Percentiles rank a stretch among this genome's conserved stretches.
Conservation (phyloP, 331 rosid species). For the Malus hybrid region DNA sequence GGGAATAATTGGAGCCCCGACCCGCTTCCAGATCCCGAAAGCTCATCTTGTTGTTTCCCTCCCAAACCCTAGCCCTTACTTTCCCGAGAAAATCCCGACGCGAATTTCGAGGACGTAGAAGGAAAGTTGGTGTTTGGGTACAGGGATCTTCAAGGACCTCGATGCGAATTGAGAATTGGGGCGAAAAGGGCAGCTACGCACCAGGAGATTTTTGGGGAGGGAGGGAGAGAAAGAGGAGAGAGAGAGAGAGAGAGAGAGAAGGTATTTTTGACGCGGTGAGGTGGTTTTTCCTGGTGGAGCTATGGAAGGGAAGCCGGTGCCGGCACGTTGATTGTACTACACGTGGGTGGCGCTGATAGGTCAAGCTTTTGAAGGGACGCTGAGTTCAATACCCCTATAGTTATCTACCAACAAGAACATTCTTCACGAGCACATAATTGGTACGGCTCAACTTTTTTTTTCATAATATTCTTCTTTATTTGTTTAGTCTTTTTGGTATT, state of each 20-base stretch:
- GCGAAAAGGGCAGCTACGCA: too few species aligned
- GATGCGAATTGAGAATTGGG: slow-evolving; percentile 22
- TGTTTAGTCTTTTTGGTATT: too few species aligned
- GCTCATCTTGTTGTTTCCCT: slow-evolving; percentile 44
- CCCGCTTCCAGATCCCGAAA: slow-evolving; percentile 92
- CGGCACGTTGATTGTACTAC: not conserved
- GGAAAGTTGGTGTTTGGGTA: slow-evolving; percentile 11
- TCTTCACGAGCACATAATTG: too few species aligned
- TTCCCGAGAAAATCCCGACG: slow-evolving; percentile 5
- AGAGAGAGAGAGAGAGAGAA: not conserved
- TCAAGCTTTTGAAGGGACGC: too few species aligned
- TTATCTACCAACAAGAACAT: too few species aligned
- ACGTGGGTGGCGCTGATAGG: too few species aligned
- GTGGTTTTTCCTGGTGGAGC: not conserved
- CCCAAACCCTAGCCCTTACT: slow-evolving; percentile 21
- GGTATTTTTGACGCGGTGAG: not conserved
- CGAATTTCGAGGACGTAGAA: slow-evolving; percentile 1
- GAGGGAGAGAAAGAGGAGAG: too few species aligned
- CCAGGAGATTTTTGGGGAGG: too few species aligned
- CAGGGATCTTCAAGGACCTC: slow-evolving; percentile 29
- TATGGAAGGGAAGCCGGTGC: not conserved
- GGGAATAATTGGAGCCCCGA: slow-evolving; percentile 45
- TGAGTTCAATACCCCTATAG: too few species aligned
- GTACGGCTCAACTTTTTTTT: too few species aligned
- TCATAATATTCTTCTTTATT: too few species aligned